Conservation (phyloP, 2,329 filamentous ascomycete species). For the Bipolaris oryzae region DNA sequence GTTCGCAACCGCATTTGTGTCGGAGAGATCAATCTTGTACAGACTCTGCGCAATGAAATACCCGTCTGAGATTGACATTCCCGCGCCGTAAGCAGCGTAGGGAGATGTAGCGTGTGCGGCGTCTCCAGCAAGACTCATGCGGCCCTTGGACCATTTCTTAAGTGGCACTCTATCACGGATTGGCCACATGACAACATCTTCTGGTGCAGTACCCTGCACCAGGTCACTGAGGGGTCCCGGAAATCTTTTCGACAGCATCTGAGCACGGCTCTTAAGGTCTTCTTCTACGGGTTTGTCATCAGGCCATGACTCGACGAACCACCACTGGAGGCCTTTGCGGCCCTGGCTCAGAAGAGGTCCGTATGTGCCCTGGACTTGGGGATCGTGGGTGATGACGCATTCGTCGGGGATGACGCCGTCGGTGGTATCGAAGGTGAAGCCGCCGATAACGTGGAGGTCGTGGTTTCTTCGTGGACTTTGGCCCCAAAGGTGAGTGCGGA, state of each 20-base stretch:
- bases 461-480: background rate
- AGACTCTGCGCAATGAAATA: background rate
- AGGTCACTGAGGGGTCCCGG: background rate
- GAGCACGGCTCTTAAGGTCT: background rate
- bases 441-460: background rate
- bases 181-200: background rate
- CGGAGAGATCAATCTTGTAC: background rate
- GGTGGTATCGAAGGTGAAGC: background rate
- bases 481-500: background rate
- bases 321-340: background rate
- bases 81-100: background rate
- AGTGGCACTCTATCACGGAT: background rate
- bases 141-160: background rate
- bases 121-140: background rate
- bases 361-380: background rate
- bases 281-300: background rate
- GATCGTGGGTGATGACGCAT: background rate
- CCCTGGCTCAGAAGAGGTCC: background rate
- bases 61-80: background rate
- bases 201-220: background rate
- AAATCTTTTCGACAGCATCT: background rate
- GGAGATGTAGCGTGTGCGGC: background rate
- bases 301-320: background rate
- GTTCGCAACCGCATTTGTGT: background rate
- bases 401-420: background rate